These are phyloP conservation scores for Fusarium tricinctum DNA, from an alignment of 2,329 filamentous ascomycete species.

Conservation along the genomic window DNA sequence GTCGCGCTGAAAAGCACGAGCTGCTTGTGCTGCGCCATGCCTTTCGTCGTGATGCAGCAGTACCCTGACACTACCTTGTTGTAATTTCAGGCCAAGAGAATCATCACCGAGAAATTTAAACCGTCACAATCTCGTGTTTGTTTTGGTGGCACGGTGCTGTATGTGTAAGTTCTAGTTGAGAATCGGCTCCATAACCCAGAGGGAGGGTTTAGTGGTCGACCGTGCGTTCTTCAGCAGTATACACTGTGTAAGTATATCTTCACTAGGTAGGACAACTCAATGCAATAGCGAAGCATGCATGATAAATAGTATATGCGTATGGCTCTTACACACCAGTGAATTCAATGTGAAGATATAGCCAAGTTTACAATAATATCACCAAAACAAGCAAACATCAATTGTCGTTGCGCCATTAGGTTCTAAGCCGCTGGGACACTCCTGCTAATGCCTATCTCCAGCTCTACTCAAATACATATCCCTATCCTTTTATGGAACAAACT, in stretches of 20 bases:
- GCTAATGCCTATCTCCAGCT: conserved; percentile 40
- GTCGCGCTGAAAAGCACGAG: conserved; percentile 70
- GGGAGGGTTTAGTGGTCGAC: conserved; percentile 1
- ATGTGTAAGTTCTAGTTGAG: conserved; percentile 28
- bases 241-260: conserved; percentile 2
- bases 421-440: conserved; percentile 47
- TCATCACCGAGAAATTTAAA: conserved; percentile 11
- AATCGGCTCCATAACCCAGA: background rate
- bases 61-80: conserved; percentile 2
- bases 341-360: background rate
- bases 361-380: conserved; percentile 5
- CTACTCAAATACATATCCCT: conserved; percentile 41
- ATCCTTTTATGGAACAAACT: conserved; percentile 45
- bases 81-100: background rate
- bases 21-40: conserved; percentile 51
- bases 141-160: conserved; percentile 5
- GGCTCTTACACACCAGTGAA: background rate
- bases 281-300: background rate
- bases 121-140: background rate
- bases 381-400: conserved; percentile 44
- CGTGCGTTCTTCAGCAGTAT: conserved; percentile 5
- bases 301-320: no score
- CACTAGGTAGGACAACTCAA: background rate
- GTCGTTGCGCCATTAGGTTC: conserved; percentile 52
- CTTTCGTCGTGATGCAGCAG: conserved; percentile 11